These are phyloP conservation scores for Teunomyces kruisii DNA, from an alignment of 805 yeast species.

Conservation along the genomic window DNA sequence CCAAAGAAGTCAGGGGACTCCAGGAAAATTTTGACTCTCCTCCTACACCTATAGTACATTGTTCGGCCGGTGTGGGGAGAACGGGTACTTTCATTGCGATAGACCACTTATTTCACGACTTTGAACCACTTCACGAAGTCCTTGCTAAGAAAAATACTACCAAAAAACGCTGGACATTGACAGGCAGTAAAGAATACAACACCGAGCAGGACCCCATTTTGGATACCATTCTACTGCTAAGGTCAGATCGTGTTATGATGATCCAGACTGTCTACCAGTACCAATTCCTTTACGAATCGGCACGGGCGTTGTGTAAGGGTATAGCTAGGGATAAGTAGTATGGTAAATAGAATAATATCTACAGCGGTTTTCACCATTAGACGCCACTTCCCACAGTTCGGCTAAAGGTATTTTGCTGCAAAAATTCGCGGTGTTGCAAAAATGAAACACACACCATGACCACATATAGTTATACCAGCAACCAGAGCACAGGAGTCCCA, in stretches of 20 bases:
- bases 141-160: not conserved
- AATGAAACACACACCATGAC: too few species aligned
- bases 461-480: too few species aligned
- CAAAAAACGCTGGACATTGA: not conserved
- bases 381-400: not conserved
- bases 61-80: conserved; percentile 97
- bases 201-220: conserved; percentile 24
- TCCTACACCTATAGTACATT: conserved; percentile 50
- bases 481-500: too few species aligned
- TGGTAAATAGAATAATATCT: too few species aligned
- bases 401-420: not conserved
- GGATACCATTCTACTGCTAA: conserved; percentile 25
- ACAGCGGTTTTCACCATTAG: too few species aligned
- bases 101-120: conserved; percentile 29
- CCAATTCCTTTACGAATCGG: conserved; percentile 32
- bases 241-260: conserved; percentile 43
- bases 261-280: conserved; percentile 42
- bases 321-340: not conserved
- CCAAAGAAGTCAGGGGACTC: conserved; percentile 17
- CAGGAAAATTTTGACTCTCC: conserved; percentile 6
- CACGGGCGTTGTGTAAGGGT: conserved; percentile 5
- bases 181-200: conserved; percentile 4
- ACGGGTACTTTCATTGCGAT: conserved; percentile 51
- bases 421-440: not conserved
- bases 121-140: conserved; percentile 1